Conservation (phyloP, 306 rosid genomes). For the Medicago lupulina region DNA sequence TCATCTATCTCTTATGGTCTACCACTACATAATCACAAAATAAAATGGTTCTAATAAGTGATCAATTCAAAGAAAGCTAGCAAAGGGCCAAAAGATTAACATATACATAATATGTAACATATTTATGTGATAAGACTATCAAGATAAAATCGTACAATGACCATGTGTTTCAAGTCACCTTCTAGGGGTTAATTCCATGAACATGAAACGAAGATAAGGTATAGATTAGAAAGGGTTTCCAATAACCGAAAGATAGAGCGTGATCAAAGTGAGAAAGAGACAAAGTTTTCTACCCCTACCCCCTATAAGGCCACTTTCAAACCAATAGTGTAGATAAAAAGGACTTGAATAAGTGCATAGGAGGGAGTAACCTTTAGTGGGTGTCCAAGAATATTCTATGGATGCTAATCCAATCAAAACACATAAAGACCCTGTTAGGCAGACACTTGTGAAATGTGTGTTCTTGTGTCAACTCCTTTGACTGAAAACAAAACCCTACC, state of each 20-base stretch:
- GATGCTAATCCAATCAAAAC: conserved; percentile 54
- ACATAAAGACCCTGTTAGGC: conserved; percentile 35
- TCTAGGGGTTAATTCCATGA: conserved; percentile 38
- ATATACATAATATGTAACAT: background rate
- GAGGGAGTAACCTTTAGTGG: conserved; percentile 28
- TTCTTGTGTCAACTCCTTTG: conserved; percentile 41
- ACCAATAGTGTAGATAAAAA: conserved; percentile 37
- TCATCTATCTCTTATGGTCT: conserved; percentile 10
- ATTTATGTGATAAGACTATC: conserved; percentile 16
- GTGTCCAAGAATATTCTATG: conserved; percentile 43
- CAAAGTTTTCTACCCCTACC: conserved; percentile 31
- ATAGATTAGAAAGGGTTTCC: conserved; percentile 8
- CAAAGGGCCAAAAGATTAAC: background rate
- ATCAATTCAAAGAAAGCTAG: conserved; percentile 20
- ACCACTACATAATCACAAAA: conserved; percentile 7
- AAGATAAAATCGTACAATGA: conserved; percentile 27
- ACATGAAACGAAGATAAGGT: conserved; percentile 36
- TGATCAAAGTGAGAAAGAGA: conserved; percentile 8
- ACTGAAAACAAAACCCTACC: conserved; percentile 32
- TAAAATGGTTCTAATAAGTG: conserved; percentile 37
- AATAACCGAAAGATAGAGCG: conserved; percentile 40
- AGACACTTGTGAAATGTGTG: conserved; percentile 50
- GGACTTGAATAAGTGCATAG: background rate
- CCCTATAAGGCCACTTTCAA: background rate
- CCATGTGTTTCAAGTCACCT: background rate